A percentile compares a stretch with the other conserved stretches of the same genome.
These are phyloP conservation scores for Colletotrichum sp. DNA, from an alignment of 2,329 filamentous ascomycete genomes.

Conservation along the genomic window DNA sequence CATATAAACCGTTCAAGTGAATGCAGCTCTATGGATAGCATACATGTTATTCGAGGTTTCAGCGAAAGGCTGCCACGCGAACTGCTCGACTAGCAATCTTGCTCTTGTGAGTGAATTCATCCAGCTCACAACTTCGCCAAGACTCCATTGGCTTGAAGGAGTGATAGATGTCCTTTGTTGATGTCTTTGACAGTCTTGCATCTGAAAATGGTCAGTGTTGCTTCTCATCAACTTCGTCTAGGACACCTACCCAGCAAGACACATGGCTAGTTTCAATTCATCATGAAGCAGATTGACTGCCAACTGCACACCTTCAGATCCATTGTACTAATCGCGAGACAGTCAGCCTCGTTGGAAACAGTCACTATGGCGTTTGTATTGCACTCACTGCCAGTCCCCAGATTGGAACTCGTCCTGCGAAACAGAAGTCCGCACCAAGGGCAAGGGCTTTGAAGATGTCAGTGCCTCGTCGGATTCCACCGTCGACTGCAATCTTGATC, in stretches of 20 bases:
- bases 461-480: background rate
- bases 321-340: background rate
- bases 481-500: background rate
- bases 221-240: background rate
- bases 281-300: background rate
- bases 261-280: background rate
- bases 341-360: background rate
- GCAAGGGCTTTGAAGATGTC: background rate
- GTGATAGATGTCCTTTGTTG: background rate
- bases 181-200: background rate
- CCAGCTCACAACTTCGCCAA: background rate
- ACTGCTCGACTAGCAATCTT: background rate
- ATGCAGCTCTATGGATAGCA: rapidly evolving
- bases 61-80: rapidly evolving
- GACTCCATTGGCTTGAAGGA: background rate
- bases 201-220: background rate
- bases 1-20: background rate
- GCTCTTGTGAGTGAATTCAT: background rate
- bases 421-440: background rate
- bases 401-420: background rate
- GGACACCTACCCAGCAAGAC: background rate
- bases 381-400: background rate
- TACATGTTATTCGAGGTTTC: background rate
- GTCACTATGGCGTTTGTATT: rapidly evolving
- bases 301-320: background rate